These are phyloP conservation scores for Colletotrichum incanum DNA, from an alignment of 2,329 filamentous ascomycete genomes.

Conservation along the genomic window DNA sequence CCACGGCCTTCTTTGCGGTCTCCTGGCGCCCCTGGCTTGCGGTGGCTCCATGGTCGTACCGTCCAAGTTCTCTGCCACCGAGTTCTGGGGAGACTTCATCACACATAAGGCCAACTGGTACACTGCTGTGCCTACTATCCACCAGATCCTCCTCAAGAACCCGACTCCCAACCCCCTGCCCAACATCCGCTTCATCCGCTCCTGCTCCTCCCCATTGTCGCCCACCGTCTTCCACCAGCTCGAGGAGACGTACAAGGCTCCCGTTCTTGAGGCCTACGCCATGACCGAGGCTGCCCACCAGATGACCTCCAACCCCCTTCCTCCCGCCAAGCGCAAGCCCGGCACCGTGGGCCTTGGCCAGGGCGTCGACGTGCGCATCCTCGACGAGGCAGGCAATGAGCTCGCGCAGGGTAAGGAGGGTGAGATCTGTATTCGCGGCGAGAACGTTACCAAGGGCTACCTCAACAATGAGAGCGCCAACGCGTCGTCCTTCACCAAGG, in stretches of 20 bases:
- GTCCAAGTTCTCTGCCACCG: constrained; percentile 82
- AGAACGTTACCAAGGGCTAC: constrained; percentile 89
- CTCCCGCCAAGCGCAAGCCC: constrained; percentile 81
- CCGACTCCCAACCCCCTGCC: constrained; percentile 78
- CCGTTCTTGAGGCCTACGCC: constrained; percentile 90
- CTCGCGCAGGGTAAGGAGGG: constrained; percentile 79
- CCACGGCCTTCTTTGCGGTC: constrained; percentile 87
- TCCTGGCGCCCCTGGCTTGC: constrained; percentile 82
- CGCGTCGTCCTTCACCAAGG: constrained; percentile 78
- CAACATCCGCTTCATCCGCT: constrained; percentile 87
- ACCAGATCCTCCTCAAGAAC: constrained; percentile 87
- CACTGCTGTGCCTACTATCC: constrained; percentile 93
- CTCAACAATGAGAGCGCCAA: constrained; percentile 88
- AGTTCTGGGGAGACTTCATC: constrained; percentile 87
- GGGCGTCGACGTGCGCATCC: constrained; percentile 85
- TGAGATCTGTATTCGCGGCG: constrained; percentile 86
- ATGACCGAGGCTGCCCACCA: constrained; percentile 94
- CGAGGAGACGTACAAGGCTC: constrained; percentile 81
- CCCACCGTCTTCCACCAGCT: constrained; percentile 87
- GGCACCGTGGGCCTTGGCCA: constrained; percentile 88
- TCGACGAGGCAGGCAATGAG: constrained; percentile 79
- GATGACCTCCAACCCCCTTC: constrained; percentile 84
- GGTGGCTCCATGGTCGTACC: constrained; percentile 87
- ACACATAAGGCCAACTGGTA: constrained; percentile 89
- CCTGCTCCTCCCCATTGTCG: constrained; percentile 87